Conservation (phyloP, 441 rosid genomes). For the Gossypium davidsonii region DNA sequence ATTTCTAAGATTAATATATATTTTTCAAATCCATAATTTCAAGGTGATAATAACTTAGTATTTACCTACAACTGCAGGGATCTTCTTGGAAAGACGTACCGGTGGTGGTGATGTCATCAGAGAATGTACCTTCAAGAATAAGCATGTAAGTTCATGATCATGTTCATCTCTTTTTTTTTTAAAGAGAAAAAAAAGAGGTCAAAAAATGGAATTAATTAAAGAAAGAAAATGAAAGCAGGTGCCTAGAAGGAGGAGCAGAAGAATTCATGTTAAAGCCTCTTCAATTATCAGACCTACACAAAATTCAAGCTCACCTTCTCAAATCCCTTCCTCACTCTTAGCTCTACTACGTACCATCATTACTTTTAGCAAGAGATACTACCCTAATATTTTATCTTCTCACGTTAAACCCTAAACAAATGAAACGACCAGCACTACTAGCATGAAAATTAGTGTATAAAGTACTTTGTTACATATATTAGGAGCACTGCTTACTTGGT, state of each 20-base stretch:
- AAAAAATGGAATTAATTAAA: not conserved
- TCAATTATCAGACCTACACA: conserved; percentile 28
- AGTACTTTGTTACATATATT: not conserved
- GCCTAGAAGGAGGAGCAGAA: conserved; percentile 41
- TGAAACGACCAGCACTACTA: conserved; percentile 30
- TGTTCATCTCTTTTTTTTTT: not conserved
- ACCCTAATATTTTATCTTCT: conserved; percentile 14
- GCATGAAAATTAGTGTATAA: not conserved
- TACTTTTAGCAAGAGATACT: conserved; percentile 24
- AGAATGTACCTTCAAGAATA: conserved; percentile 38
- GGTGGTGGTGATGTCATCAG: conserved; percentile 45
- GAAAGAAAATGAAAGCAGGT: conserved; percentile 19
- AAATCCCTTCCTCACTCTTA: conserved; percentile 22
- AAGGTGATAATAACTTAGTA: not conserved
- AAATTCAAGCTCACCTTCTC: conserved; percentile 28
- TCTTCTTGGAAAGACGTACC: conserved; percentile 40
- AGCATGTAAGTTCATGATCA: conserved; percentile 21
- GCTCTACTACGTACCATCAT: not conserved
- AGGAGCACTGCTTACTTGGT: not conserved
- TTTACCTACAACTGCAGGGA: conserved; percentile 24
- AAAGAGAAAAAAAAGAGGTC: not conserved
- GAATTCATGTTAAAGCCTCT: conserved; percentile 39
- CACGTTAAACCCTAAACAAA: conserved; percentile 28
- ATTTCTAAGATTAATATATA: too few relatives aligned
- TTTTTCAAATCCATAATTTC: not conserved